A percentile compares a stretch with the other conserved stretches of the same genome.
Conservation (phyloP, 495 filamentous ascomycete species). For the Penicillium nucicola region DNA sequence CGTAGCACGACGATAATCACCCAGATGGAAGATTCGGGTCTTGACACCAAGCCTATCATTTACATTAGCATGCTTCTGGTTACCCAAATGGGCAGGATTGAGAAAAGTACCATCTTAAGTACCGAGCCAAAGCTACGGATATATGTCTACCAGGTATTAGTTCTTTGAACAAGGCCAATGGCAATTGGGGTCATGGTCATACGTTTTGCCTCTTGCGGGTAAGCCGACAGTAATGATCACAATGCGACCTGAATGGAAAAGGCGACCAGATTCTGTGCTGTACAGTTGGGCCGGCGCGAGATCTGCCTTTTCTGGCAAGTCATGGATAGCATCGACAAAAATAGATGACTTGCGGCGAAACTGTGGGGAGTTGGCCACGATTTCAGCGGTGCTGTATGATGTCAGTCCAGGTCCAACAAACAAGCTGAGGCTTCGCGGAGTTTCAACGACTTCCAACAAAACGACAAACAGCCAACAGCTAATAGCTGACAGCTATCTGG, state of each 20-base stretch:
- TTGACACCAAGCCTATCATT: constrained; percentile 85
- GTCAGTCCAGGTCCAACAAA: constrained; percentile 16
- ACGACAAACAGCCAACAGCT: background rate
- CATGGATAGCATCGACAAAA: constrained; percentile 96
- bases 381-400: constrained; percentile 64
- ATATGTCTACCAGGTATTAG: constrained; percentile 63
- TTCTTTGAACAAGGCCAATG: background rate
- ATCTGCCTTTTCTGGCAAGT: constrained; percentile 76
- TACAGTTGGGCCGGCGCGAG: constrained; percentile 96
- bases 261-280: constrained; percentile 91
- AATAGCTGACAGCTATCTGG: too few species aligned
- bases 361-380: constrained; percentile 80
- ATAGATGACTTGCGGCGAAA: constrained; percentile 87
- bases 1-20: constrained; percentile 91
- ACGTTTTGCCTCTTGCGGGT: constrained; percentile 96
- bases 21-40: constrained; percentile 94
- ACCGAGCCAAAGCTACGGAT: constrained; percentile 90
- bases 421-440: background rate
- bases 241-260: constrained; percentile 96
- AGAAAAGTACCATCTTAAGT: constrained; percentile 83
- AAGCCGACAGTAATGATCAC: constrained; percentile 96
- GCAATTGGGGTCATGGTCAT: constrained; percentile 27
- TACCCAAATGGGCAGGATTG: background rate
- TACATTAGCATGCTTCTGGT: constrained; percentile 6
- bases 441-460: constrained; percentile 30